These are phyloP conservation scores for Pterocarpus macrocarpus DNA, from an alignment of 306 rosid genomes.

Conservation along the genomic window DNA sequence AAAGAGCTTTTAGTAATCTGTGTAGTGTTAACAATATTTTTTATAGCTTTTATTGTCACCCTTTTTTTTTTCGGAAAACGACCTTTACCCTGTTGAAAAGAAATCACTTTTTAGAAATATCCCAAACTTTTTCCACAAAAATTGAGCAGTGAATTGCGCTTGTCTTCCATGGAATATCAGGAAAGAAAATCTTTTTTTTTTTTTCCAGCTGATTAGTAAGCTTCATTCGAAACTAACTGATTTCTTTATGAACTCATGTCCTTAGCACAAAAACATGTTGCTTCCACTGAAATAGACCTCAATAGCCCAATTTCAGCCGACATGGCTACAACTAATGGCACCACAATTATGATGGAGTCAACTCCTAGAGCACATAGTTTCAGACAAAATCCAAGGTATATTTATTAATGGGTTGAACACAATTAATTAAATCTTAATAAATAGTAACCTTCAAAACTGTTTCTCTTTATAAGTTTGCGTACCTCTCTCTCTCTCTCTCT, in stretches of 20 bases:
- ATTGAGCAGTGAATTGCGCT: constrained; percentile 16
- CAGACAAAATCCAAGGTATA: not conserved
- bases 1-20: too few species aligned
- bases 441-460: not conserved
- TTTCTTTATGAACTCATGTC: not conserved
- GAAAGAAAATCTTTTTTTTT: not conserved
- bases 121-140: not conserved
- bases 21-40: too few species aligned
- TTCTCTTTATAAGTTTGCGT: not conserved
- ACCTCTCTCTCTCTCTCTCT: too few species aligned
- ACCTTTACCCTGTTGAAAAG: not conserved
- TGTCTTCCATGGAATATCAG: not conserved
- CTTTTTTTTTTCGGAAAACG: not conserved
- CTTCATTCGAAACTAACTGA: not conserved
- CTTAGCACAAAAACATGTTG: constrained; percentile 2
- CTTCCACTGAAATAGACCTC: not conserved
- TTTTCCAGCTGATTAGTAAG: not conserved
- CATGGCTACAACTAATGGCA: constrained; percentile 1
- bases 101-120: not conserved
- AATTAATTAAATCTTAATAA: not conserved
- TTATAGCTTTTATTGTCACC: too few species aligned
- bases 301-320: not conserved
- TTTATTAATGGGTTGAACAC: not conserved
- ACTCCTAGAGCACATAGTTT: not conserved
- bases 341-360: not conserved